Percentiles rank a stretch among this genome's conserved stretches.
These are phyloP conservation scores for Centella asiatica DNA, from an alignment of 129 eudicot genomes.

Conservation along the genomic window DNA sequence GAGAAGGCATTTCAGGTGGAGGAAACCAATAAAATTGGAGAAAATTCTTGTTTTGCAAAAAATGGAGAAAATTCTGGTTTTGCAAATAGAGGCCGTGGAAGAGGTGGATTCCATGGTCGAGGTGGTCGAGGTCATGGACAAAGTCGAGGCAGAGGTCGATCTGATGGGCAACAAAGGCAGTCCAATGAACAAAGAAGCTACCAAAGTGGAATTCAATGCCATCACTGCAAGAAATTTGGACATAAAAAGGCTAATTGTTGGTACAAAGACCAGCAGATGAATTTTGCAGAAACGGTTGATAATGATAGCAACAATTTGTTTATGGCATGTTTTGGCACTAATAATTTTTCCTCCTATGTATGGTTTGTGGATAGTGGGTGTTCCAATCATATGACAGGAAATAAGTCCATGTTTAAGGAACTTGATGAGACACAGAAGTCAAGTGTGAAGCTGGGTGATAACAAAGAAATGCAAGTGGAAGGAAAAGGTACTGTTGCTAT, in stretches of 20 bases:
- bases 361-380: constrained; percentile 18
- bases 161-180: not conserved
- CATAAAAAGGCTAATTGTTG: constrained; percentile 2
- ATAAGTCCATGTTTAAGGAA: not conserved
- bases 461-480: not conserved
- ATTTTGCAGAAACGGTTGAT: not conserved
- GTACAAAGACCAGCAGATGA: constrained; percentile 1
- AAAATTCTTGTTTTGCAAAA: too few relatives aligned
- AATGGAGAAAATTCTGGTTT: too few relatives aligned
- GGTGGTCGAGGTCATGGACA: not conserved
- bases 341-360: not conserved
- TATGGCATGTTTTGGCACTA: not conserved
- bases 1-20: constrained; percentile 3
- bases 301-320: not conserved
- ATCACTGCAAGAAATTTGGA: not conserved
- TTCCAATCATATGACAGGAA: constrained; percentile 12
- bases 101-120: not conserved
- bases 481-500: constrained; percentile 14
- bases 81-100: too few relatives aligned
- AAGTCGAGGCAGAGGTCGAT: not conserved
- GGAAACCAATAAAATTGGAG: not conserved
- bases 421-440: not conserved
- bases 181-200: too few relatives aligned
- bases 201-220: not conserved
- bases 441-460: not conserved